A percentile compares a stretch with the other conserved stretches of the same genome.
These are phyloP conservation scores for Lipomyces kockii DNA, from an alignment of 805 yeast species.

Conservation along the genomic window DNA sequence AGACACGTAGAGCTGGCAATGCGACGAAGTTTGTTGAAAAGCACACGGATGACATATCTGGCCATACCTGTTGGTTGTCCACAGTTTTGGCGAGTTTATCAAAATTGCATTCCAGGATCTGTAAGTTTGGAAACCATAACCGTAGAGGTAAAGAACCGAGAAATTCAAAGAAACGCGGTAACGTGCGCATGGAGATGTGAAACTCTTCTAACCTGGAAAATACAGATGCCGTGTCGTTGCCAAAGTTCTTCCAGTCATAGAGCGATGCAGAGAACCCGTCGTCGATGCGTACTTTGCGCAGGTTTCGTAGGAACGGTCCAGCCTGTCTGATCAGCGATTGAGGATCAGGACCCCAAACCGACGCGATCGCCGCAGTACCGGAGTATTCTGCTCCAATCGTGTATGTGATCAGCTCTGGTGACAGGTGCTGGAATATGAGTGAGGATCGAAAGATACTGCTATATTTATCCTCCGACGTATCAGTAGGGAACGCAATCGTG, in stretches of 20 bases:
- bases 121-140: slow-evolving; percentile 19
- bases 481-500: slow-evolving; percentile 6
- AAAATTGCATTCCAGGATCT: slow-evolving; percentile 12
- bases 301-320: slow-evolving; percentile 1
- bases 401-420: slow-evolving; percentile 15
- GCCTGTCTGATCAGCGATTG: slow-evolving; percentile 19
- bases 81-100: not conserved
- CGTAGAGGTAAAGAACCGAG: slow-evolving; percentile 8
- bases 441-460: slow-evolving; percentile 17
- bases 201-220: slow-evolving; percentile 18
- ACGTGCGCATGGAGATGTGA: slow-evolving; percentile 18
- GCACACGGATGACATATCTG: slow-evolving; percentile 22
- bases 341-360: slow-evolving; percentile 28
- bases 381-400: slow-evolving; percentile 19
- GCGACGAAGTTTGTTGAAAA: slow-evolving; percentile 12
- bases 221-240: slow-evolving; percentile 3
- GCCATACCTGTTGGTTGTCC: slow-evolving; percentile 21
- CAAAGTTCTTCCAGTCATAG: slow-evolving; percentile 6
- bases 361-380: slow-evolving; percentile 9
- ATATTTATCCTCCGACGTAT: slow-evolving; percentile 16
- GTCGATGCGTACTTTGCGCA: slow-evolving; percentile 13
- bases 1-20: slow-evolving; percentile 18
- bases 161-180: slow-evolving; percentile 25
- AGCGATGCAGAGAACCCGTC: slow-evolving; percentile 24
- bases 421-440: slow-evolving; percentile 22